Base-by-base conservation (phyloP, 768 basidiomycete species). In the Amanita exitialis region DNA sequence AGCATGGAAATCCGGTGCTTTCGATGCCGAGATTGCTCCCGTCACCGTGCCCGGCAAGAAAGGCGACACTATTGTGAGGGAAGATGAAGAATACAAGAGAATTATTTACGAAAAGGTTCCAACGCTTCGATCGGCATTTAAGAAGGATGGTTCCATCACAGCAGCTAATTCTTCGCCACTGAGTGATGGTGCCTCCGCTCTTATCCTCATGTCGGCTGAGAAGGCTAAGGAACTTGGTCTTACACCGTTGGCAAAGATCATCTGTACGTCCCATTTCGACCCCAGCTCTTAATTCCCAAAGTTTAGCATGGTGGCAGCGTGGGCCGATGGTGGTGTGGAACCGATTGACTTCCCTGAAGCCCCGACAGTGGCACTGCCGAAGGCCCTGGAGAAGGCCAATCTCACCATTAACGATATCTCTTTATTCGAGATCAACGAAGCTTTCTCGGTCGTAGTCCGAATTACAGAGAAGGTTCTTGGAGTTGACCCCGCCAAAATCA, bases 71-170 rank as follows among this genome's bases (percentile, higher is more conserved):
- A 66, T 96, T 46, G 79, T 99, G 41, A 77, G 77, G 57, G 94
- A 98, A 72, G 96, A 99, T 61, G 96, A 99, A 67, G 96, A 98
- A 62, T 97, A 91, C 78, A 98, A 94, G 75, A 87, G 92, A 58
- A 82, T 99, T 57, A 80, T 95, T 61, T 93, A 82, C 62, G 94
- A 96, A 56, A 99, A 99, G 67, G 79, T 98, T 56, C 90, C 93
- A 30, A 72, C 81, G 5, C 78, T 99, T 55, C 80, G 79, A 57
- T 91, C 94, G 46, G 86, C 86, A 30, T 99, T 99, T 80, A 84
- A 86, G 70, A 75, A 83, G 55, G 88, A 82, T 52, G 93, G 93
- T 45, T 80, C 76, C 48, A 91, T 99, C 70, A 99, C 96, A 16
- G 86, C 96, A 52, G 96, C 96, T 56, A 99, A 99, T 72, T 91